phyloP scores from a whole-genome alignment of 169 alveolate genomes.

The Plasmodium sp. region DNA sequence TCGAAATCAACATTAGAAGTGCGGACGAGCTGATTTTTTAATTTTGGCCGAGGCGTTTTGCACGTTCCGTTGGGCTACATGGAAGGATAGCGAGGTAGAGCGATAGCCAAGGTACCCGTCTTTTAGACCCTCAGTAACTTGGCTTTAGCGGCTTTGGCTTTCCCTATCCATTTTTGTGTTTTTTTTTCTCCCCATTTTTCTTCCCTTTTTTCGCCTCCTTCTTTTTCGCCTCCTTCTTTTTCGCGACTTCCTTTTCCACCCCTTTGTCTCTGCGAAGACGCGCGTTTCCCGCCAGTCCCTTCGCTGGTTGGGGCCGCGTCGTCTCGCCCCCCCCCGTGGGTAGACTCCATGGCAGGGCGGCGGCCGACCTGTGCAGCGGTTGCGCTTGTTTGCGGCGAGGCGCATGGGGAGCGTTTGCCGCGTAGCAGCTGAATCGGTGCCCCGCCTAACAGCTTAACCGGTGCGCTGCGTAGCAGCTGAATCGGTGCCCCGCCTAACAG shows the following conservation, averaged over 20 bases:
- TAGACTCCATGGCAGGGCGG: background rate
- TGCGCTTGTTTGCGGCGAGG: background rate
- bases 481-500: background rate
- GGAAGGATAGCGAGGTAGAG: too few relatives aligned
- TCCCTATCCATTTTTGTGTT: background rate
- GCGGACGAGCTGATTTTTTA: slow-evolving; percentile 52
- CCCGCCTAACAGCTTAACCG: too few relatives aligned
- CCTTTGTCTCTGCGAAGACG: background rate
- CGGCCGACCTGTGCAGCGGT: background rate
- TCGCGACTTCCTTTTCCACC: background rate
- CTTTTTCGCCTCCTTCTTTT: background rate
- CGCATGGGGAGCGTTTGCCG: background rate
- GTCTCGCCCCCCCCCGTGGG: background rate
- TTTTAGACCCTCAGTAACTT: background rate
- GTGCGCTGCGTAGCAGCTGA: background rate
- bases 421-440: too few relatives aligned
- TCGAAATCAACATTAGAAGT: slow-evolving; percentile 65
- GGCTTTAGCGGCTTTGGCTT: background rate
- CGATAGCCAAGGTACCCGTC: background rate
- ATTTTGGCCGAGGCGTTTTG: background rate
- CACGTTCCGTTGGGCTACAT: background rate
- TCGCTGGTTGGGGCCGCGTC: background rate
- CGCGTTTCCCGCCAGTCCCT: background rate
- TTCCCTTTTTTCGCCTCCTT: background rate
- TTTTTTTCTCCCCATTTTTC: background rate